These are phyloP conservation scores for Dioszegia aurantiaca DNA, from an alignment of 768 basidiomycete species.

Conservation along the genomic window DNA sequence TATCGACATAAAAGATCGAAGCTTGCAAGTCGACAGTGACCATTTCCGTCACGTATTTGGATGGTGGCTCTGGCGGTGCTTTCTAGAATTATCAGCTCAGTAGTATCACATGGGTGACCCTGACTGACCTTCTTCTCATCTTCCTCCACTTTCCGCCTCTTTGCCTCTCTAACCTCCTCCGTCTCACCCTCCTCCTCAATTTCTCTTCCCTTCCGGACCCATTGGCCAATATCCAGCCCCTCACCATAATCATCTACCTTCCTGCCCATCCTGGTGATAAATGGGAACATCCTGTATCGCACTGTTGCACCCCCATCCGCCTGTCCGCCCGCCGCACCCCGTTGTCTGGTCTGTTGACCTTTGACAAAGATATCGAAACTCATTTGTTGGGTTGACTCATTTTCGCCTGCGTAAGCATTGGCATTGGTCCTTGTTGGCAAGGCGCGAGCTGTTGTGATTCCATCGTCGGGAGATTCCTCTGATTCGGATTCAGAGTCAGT, in stretches of 20 bases:
- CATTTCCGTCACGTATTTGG: conserved; percentile 76
- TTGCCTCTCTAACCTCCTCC: conserved; percentile 72
- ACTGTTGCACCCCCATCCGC: conserved; percentile 32
- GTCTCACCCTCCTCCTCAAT: conserved; percentile 85
- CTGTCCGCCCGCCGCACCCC: conserved; percentile 9
- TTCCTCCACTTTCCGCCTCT: conserved; percentile 66
- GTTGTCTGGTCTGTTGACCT: conserved; percentile 81
- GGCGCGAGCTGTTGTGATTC: conserved; percentile 21
- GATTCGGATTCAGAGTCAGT: conserved; percentile 59
- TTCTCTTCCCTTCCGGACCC: conserved; percentile 85
- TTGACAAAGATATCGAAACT: conserved; percentile 97
- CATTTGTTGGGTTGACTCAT: conserved; percentile 51
- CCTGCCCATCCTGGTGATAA: conserved; percentile 78
- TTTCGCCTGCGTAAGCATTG: conserved; percentile 45
- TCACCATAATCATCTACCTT: conserved; percentile 95
- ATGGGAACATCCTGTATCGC: conserved; percentile 95
- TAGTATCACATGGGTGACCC: background rate
- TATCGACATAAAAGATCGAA: conserved; percentile 83
- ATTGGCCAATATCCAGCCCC: conserved; percentile 89
- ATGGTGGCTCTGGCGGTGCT: conserved; percentile 77
- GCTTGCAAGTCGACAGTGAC: conserved; percentile 79
- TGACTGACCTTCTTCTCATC: conserved; percentile 71
- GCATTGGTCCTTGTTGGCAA: conserved; percentile 25
- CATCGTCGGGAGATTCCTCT: conserved; percentile 61
- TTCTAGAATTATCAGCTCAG: conserved; percentile 56